Base-by-base conservation (phyloP, 768 basidiomycete species). In the Russula vinacea region DNA sequence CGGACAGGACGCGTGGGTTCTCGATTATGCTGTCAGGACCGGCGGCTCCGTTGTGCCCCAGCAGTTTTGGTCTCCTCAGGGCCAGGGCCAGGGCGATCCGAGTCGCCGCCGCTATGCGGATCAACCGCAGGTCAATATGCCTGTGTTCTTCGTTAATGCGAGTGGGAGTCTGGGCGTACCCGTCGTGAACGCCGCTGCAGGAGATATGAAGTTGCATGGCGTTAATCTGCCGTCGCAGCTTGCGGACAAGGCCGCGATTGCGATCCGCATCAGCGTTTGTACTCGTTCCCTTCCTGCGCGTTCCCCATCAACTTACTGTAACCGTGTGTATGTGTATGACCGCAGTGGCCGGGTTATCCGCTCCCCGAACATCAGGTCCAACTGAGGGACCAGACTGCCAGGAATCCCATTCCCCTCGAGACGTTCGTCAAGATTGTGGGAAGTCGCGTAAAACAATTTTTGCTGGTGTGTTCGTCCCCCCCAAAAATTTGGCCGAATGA, bases 11-110 rank as follows among this genome's bases (percentile, higher is more conserved):
- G 53, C 54, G 24, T 67, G 62, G 62, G 40, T 67, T 9, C 54
- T 67, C 1, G 67, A 67, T 29, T 58, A 57, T 37, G 17, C 11
- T n/a, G 24, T 67, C 11, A 47, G 42, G 44, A 13, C 2, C 4
- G 64, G 58, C 22, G 67, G 67, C 5, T 26, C 55, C 4, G 59
- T 67, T 7, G 64, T 67, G 6, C 67, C 67, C 2, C 67, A 67
- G 51, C 40, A 50, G n/a, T 26, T 67, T 39, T 67, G 67, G 67
- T 13, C 24, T 19, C 64, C 67, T 3, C 59, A 45, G 8, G 32
- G 55, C 26, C 56, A 58, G 26, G 63, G 58, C 13, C 59, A 67
- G n/a, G n/a, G n/a, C n/a, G n/a, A n/a, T n/a, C n/a, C n/a, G n/a
- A n/a, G n/a, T 33, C 53, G 56, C 39, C 55, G 49, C n/a, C 66